Evolutionary conservation across 1,139 yeast genomes (phyloP), one percentile per base, ranked within the genome.

Genomic region (Wickerhamiella infanticola): DNA sequence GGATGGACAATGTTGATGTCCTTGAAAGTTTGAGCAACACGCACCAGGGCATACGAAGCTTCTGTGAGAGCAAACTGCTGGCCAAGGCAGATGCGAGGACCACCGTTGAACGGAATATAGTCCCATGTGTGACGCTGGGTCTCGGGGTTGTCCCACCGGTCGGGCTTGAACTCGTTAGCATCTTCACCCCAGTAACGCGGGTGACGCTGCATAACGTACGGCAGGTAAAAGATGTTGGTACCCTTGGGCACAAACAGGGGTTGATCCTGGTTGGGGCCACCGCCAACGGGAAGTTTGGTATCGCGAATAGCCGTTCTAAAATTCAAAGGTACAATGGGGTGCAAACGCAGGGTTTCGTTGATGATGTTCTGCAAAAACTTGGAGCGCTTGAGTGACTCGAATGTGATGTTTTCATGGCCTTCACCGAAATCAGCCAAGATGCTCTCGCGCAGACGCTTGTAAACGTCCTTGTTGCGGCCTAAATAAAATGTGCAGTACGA

Each of bases 31-130:
- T 71, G 75, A 44, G 61, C 58, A 45, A 75, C 54, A 47, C 79
- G 63, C 9, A 65, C 66, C 37, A 70, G 50, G 8, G 72, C 67
- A 53, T 72, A 74, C 3, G 72, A 63, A 3, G 75, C 74, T 58
- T 75, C 80, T 18, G 77, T 73, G 48, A 74, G 65, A 1, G 78
- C 79, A 59, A 71, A 73, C 56, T 73, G 79, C 58, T 74, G 79
- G 18, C 79, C 80, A 44, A 74, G 62, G 54, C 80, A 75, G 47
- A 74, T 74, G 48, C 80, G 63, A 31, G 80, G 79, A 4, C 80
- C 80, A 43, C 79, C 79, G 53, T 74, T 74, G 62, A 73, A 74
- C 4, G 78, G 78, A 27, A 74, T 57, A 56, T 62, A 74, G 11
- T 70, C 72, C 77, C 78, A 74, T 5, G 46, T 41, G 39, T 53